These are phyloP conservation scores for Tylopilus orsonianus DNA, from an alignment of 1,284 basidiomycete genomes.

Conservation along the genomic window DNA sequence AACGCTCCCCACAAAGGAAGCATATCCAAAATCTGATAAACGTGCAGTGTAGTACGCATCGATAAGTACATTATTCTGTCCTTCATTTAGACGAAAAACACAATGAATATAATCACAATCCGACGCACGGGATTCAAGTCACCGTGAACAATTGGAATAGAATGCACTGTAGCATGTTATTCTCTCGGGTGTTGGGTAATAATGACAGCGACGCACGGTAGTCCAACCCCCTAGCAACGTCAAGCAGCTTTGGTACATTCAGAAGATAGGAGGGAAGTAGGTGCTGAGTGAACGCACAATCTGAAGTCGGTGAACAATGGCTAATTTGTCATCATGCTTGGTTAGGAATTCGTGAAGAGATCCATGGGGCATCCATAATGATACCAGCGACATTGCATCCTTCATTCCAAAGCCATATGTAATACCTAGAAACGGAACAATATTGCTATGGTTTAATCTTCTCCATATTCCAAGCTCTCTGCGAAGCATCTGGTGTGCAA, in stretches of 20 bases:
- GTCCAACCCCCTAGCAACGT: too few species aligned
- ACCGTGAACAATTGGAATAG: slow-evolving; percentile 2
- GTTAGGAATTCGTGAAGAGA: slow-evolving; percentile 1
- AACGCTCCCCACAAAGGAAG: slow-evolving; percentile 3
- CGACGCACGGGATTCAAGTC: slow-evolving; percentile 2
- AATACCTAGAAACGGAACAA: slow-evolving; percentile 5
- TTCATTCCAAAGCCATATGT: slow-evolving; percentile 12
- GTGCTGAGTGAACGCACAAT: slow-evolving; percentile 4
- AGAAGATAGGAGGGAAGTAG: not conserved
- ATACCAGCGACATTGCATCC: slow-evolving; percentile 9
- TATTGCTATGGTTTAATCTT: slow-evolving; percentile 6
- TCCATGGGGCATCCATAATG: slow-evolving; percentile 8
- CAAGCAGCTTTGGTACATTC: too few species aligned
- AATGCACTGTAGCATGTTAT: slow-evolving; percentile 1
- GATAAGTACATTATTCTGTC: slow-evolving; percentile 16
- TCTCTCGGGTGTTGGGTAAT: not conserved
- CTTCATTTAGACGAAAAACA: not conserved
- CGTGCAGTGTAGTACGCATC: slow-evolving; percentile 10
- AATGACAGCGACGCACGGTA: too few species aligned
- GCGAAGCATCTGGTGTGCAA: not conserved
- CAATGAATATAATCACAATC: not conserved
- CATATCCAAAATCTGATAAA: slow-evolving; percentile 5
- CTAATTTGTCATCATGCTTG: not conserved
- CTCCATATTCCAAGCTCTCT: slow-evolving; percentile 13
- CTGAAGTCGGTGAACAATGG: not conserved